phyloP scores from a whole-genome alignment of 169 alveolate genomes.

The Cryptosporidium sp. region DNA sequence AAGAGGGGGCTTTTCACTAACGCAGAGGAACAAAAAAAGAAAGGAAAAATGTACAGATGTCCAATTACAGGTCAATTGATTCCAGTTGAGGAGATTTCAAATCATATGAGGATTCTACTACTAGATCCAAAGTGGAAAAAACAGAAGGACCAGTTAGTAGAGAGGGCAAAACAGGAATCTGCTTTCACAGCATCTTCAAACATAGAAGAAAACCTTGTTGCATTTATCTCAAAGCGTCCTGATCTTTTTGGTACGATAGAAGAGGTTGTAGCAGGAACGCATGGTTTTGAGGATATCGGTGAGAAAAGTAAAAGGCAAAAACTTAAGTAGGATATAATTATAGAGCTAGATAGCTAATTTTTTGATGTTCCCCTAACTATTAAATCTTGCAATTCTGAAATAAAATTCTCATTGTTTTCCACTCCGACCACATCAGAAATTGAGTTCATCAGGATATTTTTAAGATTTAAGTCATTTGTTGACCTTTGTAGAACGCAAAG shows the following conservation, averaged over 20 bases:
- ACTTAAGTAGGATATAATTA: background rate
- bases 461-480: constrained; percentile 30
- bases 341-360: constrained; percentile 8
- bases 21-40: constrained; percentile 27
- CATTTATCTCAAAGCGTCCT: constrained; percentile 90
- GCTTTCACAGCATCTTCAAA: constrained; percentile 88
- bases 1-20: constrained; percentile 79
- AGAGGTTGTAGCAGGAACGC: constrained; percentile 81
- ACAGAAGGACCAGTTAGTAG: constrained; percentile 88
- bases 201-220: constrained; percentile 88
- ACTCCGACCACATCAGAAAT: constrained; percentile 47
- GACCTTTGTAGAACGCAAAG: constrained; percentile 69
- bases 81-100: constrained; percentile 91
- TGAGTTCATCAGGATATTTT: constrained; percentile 33
- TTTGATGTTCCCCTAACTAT: constrained; percentile 48
- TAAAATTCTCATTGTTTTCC: constrained; percentile 43
- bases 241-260: constrained; percentile 92
- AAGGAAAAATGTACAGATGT: constrained; percentile 89
- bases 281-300: background rate
- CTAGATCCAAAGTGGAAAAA: constrained; percentile 97
- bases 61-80: constrained; percentile 95
- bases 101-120: constrained; percentile 92
- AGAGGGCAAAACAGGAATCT: constrained; percentile 88
- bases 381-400: constrained; percentile 54
- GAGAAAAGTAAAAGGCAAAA: background rate